These are phyloP conservation scores for Dioscorea dumetorum DNA, from an alignment of 106 monocot genomes.

Conservation along the genomic window DNA sequence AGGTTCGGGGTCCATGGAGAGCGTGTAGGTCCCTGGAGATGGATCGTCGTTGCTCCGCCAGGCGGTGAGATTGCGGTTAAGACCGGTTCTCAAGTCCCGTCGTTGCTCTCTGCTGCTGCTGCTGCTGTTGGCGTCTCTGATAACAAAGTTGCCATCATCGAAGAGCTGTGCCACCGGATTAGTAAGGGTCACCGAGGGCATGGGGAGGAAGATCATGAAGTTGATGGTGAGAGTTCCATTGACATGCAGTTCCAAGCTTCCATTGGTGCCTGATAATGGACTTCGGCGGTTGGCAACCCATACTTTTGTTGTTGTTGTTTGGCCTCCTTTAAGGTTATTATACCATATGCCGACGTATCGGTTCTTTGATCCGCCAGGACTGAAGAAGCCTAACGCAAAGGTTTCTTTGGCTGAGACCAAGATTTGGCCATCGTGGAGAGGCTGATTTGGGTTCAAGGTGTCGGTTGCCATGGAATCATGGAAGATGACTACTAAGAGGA, in stretches of 20 bases:
- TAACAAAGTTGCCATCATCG: slow-evolving; percentile 37
- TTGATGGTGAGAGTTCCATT: neutral
- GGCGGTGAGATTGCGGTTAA: slow-evolving; percentile 23
- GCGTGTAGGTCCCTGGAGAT: slow-evolving; percentile 28
- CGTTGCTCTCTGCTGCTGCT: slow-evolving; percentile 36
- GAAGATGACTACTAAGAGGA: neutral
- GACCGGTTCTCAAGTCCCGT: slow-evolving; percentile 5
- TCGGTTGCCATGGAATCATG: neutral
- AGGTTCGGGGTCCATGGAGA: slow-evolving; percentile 16
- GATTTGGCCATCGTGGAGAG: slow-evolving; percentile 12
- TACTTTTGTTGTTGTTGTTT: slow-evolving; percentile 20
- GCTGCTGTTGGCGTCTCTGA: slow-evolving; percentile 34
- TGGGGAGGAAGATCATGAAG: neutral
- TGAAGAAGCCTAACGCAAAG: slow-evolving; percentile 29
- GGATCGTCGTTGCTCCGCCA: slow-evolving; percentile 44
- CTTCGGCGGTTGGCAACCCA: slow-evolving; percentile 45
- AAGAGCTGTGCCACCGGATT: slow-evolving; percentile 5
- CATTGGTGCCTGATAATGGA: slow-evolving; percentile 9
- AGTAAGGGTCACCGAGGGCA: slow-evolving; percentile 2
- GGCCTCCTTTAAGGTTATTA: slow-evolving; percentile 2
- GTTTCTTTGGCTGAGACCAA: slow-evolving; percentile 11
- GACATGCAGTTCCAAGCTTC: slow-evolving; percentile 4
- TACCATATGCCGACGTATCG: slow-evolving; percentile 37
- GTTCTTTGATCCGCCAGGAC: slow-evolving; percentile 4
- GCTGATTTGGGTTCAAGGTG: neutral